Evolutionary conservation across 192 early-diverging fungal species (phyloP).

Genomic region (Linnemannia hyalina): DNA sequence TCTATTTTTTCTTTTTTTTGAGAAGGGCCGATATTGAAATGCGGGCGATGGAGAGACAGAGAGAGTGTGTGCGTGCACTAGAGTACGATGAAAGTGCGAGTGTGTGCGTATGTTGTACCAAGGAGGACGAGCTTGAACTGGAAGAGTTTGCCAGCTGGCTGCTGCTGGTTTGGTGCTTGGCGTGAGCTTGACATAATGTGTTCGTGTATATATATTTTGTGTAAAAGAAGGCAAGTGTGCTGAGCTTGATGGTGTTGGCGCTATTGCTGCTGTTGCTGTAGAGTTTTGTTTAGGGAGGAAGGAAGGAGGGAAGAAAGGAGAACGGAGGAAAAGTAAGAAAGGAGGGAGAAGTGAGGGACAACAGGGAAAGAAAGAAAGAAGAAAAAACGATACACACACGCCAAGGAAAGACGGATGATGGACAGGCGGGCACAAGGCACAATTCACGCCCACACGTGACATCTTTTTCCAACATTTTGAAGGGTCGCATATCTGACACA

Average conservation of each 20-base stretch:
- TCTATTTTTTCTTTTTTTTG: no score
- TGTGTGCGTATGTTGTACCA: conserved; percentile 60
- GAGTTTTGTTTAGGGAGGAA: not conserved
- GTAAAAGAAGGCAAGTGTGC: no score
- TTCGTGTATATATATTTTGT: no score
- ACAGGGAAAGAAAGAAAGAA: not conserved
- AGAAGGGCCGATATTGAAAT: no score
- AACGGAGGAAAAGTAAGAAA: not conserved
- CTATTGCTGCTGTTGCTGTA: no score
- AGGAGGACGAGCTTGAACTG: conserved; percentile 97
- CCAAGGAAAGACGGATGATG: not conserved
- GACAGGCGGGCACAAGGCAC: not conserved
- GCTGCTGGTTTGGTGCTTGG: conserved; percentile 29
- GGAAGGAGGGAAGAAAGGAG: not conserved
- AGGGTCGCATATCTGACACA: no score
- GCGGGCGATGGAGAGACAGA: not conserved
- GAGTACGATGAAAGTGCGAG: not conserved
- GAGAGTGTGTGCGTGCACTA: not conserved
- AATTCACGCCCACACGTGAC: no score
- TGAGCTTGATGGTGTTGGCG: no score
- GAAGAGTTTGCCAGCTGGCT: conserved; percentile 75
- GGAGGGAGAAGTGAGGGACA: no score
- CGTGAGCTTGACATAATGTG: conserved; percentile 40
- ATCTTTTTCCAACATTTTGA: no score
- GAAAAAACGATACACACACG: no score